Conservation (phyloP, 495 filamentous ascomycete species). For the Jackrogersella minutella region DNA sequence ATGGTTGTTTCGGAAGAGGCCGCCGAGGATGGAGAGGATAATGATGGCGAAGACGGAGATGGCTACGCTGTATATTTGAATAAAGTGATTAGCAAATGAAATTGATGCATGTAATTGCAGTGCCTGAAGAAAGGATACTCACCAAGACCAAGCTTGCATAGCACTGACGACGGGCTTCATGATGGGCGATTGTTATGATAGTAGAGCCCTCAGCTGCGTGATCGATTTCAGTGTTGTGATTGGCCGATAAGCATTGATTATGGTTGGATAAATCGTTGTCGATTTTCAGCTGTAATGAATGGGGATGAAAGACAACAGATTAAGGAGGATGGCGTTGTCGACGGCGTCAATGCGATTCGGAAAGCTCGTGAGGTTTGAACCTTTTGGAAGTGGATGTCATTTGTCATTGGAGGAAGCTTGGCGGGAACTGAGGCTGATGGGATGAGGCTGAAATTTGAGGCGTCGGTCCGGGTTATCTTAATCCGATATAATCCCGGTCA, state of each 20-base stretch:
- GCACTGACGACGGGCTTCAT: conserved; percentile 94
- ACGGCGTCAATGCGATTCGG: conserved; percentile 16
- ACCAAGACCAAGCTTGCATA: conserved; percentile 96
- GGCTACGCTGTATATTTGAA: conserved; percentile 68
- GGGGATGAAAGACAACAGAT: background rate
- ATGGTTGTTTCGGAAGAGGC: conserved; percentile 78
- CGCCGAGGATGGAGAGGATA: conserved; percentile 83
- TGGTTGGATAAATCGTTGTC: background rate
- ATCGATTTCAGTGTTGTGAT: background rate
- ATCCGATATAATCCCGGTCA: too few relatives aligned
- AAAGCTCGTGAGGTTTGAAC: conserved; percentile 5
- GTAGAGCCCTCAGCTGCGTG: background rate
- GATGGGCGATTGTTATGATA: conserved; percentile 47
- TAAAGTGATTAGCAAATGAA: conserved; percentile 9
- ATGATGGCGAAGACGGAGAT: conserved; percentile 88
- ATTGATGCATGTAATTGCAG: background rate
- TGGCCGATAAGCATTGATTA: background rate
- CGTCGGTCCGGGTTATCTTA: conserved; percentile 11
- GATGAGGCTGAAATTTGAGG: conserved; percentile 15
- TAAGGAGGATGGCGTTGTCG: conserved; percentile 19
- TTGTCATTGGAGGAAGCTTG: conserved; percentile 4
- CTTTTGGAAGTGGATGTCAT: conserved; percentile 14
- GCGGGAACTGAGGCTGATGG: conserved; percentile 16
- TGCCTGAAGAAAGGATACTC: conserved; percentile 30
- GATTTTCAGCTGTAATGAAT: background rate